These are phyloP conservation scores for Chrysopogon serrulatus DNA, from an alignment of 176 grass and related monocot species.

Conservation along the genomic window DNA sequence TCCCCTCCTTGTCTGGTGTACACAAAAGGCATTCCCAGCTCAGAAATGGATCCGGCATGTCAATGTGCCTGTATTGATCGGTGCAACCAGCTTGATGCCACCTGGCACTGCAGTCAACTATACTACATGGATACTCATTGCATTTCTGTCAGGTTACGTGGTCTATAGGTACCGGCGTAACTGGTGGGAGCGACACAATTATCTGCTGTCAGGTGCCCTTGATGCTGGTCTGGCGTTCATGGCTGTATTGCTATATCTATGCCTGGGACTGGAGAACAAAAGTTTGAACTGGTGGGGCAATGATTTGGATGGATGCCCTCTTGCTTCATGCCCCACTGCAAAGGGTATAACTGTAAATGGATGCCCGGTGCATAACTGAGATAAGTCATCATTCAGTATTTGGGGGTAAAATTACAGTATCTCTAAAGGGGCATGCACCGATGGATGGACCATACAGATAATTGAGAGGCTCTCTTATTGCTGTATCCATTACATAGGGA, in stretches of 20 bases:
- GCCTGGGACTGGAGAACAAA: slow-evolving; percentile 71
- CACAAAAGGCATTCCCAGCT: slow-evolving; percentile 65
- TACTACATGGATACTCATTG: slow-evolving; percentile 73
- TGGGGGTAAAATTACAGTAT: neutral
- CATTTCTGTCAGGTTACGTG: slow-evolving; percentile 79
- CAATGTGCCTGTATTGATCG: slow-evolving; percentile 78
- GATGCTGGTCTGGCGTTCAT: slow-evolving; percentile 96
- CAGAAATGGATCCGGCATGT: slow-evolving; percentile 70
- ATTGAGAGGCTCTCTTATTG: slow-evolving; percentile 4
- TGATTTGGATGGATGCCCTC: slow-evolving; percentile 82
- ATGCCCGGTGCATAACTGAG: slow-evolving; percentile 46
- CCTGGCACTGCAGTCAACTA: slow-evolving; percentile 89
- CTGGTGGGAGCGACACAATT: slow-evolving; percentile 93
- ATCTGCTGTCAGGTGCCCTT: slow-evolving; percentile 76
- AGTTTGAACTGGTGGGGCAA: slow-evolving; percentile 87
- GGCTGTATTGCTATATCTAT: slow-evolving; percentile 83
- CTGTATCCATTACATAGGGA: slow-evolving; percentile 66
- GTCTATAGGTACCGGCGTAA: slow-evolving; percentile 64
- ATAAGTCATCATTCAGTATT: neutral
- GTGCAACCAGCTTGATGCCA: slow-evolving; percentile 52
- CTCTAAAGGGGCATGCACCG: neutral
- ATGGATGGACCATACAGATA: neutral
- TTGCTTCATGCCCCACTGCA: slow-evolving; percentile 78
- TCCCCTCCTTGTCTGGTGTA: slow-evolving; percentile 69
- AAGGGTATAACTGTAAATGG: slow-evolving; percentile 61